These are phyloP conservation scores for Colletotrichum neosansevieriae DNA, from an alignment of 2,329 filamentous ascomycete species.

Conservation along the genomic window DNA sequence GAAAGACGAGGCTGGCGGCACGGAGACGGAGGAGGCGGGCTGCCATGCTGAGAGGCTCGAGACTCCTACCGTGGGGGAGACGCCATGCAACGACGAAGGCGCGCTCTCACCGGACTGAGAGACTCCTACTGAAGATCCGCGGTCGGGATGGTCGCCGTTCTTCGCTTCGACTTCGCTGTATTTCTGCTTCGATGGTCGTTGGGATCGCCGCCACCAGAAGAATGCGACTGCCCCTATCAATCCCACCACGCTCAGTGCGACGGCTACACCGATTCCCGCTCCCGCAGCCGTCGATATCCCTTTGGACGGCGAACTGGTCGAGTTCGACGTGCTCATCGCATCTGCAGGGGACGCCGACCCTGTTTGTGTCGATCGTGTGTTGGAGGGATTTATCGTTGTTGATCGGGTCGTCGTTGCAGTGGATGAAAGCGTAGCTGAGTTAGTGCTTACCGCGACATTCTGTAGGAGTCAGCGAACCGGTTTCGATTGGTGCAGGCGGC, in stretches of 20 bases:
- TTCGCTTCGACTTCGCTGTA: conserved; percentile 36
- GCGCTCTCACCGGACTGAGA: conserved; percentile 24
- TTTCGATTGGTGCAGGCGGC: not conserved
- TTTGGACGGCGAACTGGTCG: conserved; percentile 8
- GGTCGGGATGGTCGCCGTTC: conserved; percentile 14
- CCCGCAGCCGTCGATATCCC: conserved; percentile 47
- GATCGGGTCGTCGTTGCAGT: conserved; percentile 28
- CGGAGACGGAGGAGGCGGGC: conserved; percentile 14
- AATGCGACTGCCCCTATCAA: conserved; percentile 43
- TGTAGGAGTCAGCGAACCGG: conserved; percentile 9
- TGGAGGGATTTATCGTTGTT: conserved; percentile 12
- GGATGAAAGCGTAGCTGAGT: conserved; percentile 15
- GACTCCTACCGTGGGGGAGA: conserved; percentile 11
- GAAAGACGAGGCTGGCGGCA: conserved; percentile 22
- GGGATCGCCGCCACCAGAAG: conserved; percentile 46
- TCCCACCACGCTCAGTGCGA: conserved; percentile 45
- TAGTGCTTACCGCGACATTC: conserved; percentile 14
- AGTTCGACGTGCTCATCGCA: conserved; percentile 18
- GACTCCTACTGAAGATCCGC: conserved; percentile 12
- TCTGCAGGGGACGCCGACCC: conserved; percentile 3
- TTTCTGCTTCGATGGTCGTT: conserved; percentile 18
- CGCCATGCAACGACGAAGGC: conserved; percentile 16
- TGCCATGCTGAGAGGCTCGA: conserved; percentile 15
- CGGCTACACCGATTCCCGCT: conserved; percentile 49
- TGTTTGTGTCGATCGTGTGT: conserved; percentile 21